Evolutionary conservation across 2,329 filamentous ascomycete species (phyloP).

Genomic region (Penicillium olsonii): DNA sequence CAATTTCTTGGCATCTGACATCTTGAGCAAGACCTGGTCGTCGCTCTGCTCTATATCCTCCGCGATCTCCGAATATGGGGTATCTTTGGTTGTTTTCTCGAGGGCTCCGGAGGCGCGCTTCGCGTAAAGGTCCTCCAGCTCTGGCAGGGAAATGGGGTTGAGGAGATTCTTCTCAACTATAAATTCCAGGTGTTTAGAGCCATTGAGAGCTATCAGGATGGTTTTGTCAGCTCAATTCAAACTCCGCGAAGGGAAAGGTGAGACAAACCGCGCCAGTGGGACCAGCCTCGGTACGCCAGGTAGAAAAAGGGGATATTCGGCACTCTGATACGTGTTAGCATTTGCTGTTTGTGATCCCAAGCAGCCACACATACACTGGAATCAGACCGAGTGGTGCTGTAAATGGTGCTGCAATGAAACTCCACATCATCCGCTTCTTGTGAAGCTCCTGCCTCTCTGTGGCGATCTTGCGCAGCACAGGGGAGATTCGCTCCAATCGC

Average conservation of each 20-base stretch:
- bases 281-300: constrained; percentile 84
- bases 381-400: constrained; percentile 79
- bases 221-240: constrained; percentile 14
- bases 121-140: constrained; percentile 75
- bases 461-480: constrained; percentile 69
- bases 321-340: constrained; percentile 56
- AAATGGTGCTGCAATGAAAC: constrained; percentile 78
- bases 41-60: constrained; percentile 42
- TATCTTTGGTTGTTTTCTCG: constrained; percentile 29
- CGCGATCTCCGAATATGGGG: constrained; percentile 32
- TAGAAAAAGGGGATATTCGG: constrained; percentile 98
- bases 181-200: constrained; percentile 82
- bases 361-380: constrained; percentile 67
- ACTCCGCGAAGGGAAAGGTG: constrained; percentile 4
- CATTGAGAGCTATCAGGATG: constrained; percentile 65
- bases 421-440: constrained; percentile 75
- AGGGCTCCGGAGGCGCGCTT: constrained; percentile 38
- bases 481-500: constrained; percentile 61
- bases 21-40: constrained; percentile 49
- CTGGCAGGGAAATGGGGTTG: constrained; percentile 62
- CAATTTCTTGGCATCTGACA: constrained; percentile 57
- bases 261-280: constrained; percentile 70
- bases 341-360: not conserved
- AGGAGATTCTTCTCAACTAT: constrained; percentile 74
- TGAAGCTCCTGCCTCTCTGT: constrained; percentile 81